Conservation (phyloP, 1,139 yeast genomes). For the Ashbya aceris region DNA sequence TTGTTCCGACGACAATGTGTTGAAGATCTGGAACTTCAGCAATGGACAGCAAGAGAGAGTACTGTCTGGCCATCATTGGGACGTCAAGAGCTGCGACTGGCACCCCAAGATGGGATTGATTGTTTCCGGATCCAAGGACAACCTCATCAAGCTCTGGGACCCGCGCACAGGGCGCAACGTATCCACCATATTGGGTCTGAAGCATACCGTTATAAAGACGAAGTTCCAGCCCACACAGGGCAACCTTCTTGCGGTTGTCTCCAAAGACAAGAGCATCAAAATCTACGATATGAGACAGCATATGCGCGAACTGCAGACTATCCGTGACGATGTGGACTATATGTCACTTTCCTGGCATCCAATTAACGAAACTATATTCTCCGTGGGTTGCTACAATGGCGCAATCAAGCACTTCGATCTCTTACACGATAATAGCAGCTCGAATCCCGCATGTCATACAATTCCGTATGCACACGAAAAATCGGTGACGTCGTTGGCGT, state of each 20-base stretch:
- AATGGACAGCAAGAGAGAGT: slow-evolving; percentile 78
- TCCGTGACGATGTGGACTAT: slow-evolving; percentile 78
- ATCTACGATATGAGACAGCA: slow-evolving; percentile 75
- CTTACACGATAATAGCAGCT: slow-evolving; percentile 32
- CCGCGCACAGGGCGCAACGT: slow-evolving; percentile 72
- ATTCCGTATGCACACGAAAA: slow-evolving; percentile 93
- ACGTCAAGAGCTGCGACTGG: slow-evolving; percentile 96
- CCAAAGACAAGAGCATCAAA: slow-evolving; percentile 82
- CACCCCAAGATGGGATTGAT: slow-evolving; percentile 79
- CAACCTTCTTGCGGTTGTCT: slow-evolving; percentile 71
- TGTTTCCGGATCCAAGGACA: slow-evolving; percentile 88
- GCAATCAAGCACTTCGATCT: slow-evolving; percentile 69
- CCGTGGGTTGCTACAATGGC: slow-evolving; percentile 89
- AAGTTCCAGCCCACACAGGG: slow-evolving; percentile 52
- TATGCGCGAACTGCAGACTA: slow-evolving; percentile 61
- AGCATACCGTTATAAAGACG: slow-evolving; percentile 82
- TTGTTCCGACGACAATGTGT: slow-evolving; percentile 81
- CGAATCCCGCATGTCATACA: slow-evolving; percentile 37
- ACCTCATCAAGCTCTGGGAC: slow-evolving; percentile 89
- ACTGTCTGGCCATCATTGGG: slow-evolving; percentile 95
- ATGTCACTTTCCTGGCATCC: slow-evolving; percentile 93
- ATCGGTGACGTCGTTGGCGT: slow-evolving; percentile 81
- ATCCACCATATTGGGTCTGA: slow-evolving; percentile 80
- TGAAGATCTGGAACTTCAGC: slow-evolving; percentile 91
- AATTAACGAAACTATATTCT: slow-evolving; percentile 63